phyloP scores from a whole-genome alignment of 345 rosid species.

The Turritis glabra region DNA sequence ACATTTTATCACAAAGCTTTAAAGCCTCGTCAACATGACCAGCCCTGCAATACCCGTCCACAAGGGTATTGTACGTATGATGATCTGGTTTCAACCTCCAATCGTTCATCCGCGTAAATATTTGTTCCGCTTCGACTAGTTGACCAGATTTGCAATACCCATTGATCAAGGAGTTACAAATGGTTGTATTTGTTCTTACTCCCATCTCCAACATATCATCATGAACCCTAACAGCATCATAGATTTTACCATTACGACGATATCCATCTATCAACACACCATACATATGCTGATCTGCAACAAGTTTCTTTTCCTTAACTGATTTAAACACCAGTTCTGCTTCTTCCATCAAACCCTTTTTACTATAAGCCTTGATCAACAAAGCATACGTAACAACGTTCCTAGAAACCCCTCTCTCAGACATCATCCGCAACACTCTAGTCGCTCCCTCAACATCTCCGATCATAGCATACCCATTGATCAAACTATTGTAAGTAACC shows the following conservation, averaged over 20 bases:
- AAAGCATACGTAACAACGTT: constrained; percentile 58
- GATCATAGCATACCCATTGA: constrained; percentile 62
- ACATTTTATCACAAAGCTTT: constrained; percentile 60
- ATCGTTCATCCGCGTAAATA: constrained; percentile 46
- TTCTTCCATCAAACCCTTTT: constrained; percentile 50
- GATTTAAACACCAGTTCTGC: constrained; percentile 54
- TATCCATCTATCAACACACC: constrained; percentile 84
- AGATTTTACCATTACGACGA: constrained; percentile 58
- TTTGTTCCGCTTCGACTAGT: constrained; percentile 48
- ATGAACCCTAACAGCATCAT: constrained; percentile 60
- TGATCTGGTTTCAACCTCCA: constrained; percentile 75
- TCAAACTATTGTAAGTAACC: constrained; percentile 71
- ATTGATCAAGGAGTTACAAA: constrained; percentile 74
- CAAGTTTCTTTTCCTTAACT: constrained; percentile 40
- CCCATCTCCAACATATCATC: constrained; percentile 64
- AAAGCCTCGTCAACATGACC: constrained; percentile 58
- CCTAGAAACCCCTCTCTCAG: constrained; percentile 48
- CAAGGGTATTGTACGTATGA: constrained; percentile 67
- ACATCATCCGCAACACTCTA: constrained; percentile 51
- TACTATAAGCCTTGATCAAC: constrained; percentile 69
- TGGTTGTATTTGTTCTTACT: constrained; percentile 59
- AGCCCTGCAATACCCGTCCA: constrained; percentile 74
- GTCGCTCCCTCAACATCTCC: constrained; percentile 60
- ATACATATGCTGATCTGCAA: constrained; percentile 61
- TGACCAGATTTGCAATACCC: constrained; percentile 76